phyloP scores from a whole-genome alignment of 2,329 filamentous ascomycete species.

The Cryphonectria nitschkei region DNA sequence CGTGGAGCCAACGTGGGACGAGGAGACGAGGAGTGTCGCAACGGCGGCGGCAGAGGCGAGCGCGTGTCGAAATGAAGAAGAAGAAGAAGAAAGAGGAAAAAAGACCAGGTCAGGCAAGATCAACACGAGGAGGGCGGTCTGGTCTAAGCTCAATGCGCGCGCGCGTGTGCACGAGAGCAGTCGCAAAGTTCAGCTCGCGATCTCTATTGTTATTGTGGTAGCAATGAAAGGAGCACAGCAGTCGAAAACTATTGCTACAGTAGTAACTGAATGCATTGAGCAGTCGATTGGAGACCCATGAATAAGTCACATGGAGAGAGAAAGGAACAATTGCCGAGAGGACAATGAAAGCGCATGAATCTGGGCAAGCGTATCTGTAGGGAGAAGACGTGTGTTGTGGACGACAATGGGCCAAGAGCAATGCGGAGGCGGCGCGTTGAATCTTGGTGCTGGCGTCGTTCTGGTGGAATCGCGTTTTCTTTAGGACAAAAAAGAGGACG shows the following conservation, averaged over 20 bases:
- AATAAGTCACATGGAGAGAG: background rate
- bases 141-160: constrained; percentile 2
- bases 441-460: constrained; percentile 3
- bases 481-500: constrained; percentile 23
- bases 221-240: constrained; percentile 17
- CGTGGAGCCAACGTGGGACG: constrained; percentile 21
- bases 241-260: constrained; percentile 3
- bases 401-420: background rate
- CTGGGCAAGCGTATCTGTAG: constrained; percentile 10
- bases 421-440: constrained; percentile 9
- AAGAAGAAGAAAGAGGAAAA: too few species aligned
- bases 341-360: constrained; percentile 16
- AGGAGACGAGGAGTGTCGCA: background rate
- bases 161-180: constrained; percentile 10
- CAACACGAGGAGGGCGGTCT: background rate
- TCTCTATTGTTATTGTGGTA: background rate
- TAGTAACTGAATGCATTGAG: constrained; percentile 27
- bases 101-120: background rate
- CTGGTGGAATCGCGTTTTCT: constrained; percentile 19
- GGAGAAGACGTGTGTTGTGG: constrained; percentile 13
- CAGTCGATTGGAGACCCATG: constrained; percentile 9
- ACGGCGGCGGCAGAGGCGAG: constrained; percentile 11
- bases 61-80: background rate
- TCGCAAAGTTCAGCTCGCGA: constrained; percentile 17
- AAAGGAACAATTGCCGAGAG: background rate